Conservation (phyloP, 768 basidiomycete genomes). For the Phlegmacium glaucopus region DNA sequence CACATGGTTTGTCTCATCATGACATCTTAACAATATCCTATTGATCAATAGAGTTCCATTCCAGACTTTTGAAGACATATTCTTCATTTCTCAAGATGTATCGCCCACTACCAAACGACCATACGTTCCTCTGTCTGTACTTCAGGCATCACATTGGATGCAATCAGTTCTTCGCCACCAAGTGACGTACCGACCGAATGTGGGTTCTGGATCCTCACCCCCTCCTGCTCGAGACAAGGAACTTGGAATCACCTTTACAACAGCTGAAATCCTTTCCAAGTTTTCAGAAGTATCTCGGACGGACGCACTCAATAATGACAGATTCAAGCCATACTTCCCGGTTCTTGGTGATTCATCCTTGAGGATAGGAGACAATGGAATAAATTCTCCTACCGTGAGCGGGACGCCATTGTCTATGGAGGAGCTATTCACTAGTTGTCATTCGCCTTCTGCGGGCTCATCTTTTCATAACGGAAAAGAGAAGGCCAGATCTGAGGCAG, state of each 20-base stretch:
- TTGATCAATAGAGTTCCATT: neutral
- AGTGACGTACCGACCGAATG: constrained; percentile 41
- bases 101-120: constrained; percentile 67
- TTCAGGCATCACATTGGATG: constrained; percentile 81
- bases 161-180: constrained; percentile 64
- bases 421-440: constrained; percentile 53
- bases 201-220: constrained; percentile 24
- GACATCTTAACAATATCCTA: neutral
- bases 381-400: constrained; percentile 33
- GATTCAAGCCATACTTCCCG: constrained; percentile 51
- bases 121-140: constrained; percentile 61
- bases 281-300: constrained; percentile 15
- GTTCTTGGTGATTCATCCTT: constrained; percentile 67
- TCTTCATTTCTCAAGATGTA: constrained; percentile 67
- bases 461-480: constrained; percentile 7
- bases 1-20: constrained; percentile 63
- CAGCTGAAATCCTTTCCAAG: constrained; percentile 44
- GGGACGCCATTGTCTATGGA: constrained; percentile 54
- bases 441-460: constrained; percentile 19
- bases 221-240: constrained; percentile 54
- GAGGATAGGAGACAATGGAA: constrained; percentile 70
- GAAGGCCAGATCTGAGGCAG: neutral
- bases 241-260: constrained; percentile 57
- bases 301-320: constrained; percentile 8
- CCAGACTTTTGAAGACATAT: constrained; percentile 80